phyloP scores from a whole-genome alignment of 2,329 filamentous ascomycete genomes.

The Trichophyton benhamiae region DNA sequence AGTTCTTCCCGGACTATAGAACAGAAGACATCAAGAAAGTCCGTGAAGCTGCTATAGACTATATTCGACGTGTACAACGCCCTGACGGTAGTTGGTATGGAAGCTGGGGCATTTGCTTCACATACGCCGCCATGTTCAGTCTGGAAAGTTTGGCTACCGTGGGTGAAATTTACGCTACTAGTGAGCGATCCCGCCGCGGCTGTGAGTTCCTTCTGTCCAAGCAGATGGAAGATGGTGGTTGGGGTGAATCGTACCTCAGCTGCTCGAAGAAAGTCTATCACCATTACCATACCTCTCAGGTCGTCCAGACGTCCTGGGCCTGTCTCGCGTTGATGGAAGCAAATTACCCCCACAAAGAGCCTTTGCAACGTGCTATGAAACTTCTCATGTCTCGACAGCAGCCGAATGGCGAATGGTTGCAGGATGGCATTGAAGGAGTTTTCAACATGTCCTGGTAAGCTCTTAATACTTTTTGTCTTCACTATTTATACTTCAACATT shows the following conservation, averaged over 20 bases:
- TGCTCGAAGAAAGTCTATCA: slow-evolving; percentile 66
- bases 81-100: slow-evolving; percentile 93
- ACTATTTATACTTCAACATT: slow-evolving; percentile 11
- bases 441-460: slow-evolving; percentile 92
- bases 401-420: slow-evolving; percentile 81
- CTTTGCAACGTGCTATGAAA: slow-evolving; percentile 59
- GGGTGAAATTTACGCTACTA: slow-evolving; percentile 70
- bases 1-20: slow-evolving; percentile 72
- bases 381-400: slow-evolving; percentile 79
- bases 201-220: slow-evolving; percentile 78
- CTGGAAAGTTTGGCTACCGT: slow-evolving; percentile 71
- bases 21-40: slow-evolving; percentile 60
- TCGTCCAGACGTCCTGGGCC: slow-evolving; percentile 92
- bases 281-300: slow-evolving; percentile 69
- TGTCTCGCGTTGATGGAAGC: slow-evolving; percentile 72
- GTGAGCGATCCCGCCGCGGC: slow-evolving; percentile 55
- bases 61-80: slow-evolving; percentile 69
- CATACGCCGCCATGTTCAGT: slow-evolving; percentile 93
- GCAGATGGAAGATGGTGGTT: slow-evolving; percentile 81
- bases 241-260: slow-evolving; percentile 87
- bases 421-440: slow-evolving; percentile 92
- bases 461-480: background rate
- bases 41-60: slow-evolving; percentile 60
- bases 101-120: slow-evolving; percentile 96
- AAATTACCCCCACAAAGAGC: slow-evolving; percentile 61